Percentiles rank a stretch among this genome's conserved stretches.
Conservation (phyloP, 2,329 filamentous ascomycete genomes). For the Volutella citrinella region DNA sequence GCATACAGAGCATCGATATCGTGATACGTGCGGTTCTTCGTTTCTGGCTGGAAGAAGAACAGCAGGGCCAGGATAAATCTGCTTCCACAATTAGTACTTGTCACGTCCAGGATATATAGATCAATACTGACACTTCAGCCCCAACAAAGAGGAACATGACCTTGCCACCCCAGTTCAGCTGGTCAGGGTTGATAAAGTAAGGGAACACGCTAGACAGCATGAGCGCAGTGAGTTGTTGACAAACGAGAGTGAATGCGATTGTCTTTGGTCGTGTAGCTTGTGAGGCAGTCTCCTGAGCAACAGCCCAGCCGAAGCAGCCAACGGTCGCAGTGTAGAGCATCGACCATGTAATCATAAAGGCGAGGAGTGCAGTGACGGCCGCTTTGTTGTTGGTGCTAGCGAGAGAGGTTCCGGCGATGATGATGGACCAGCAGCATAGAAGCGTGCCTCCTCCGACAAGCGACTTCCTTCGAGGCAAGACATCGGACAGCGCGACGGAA, state of each 20-base stretch:
- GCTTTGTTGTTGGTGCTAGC: slow-evolving; percentile 17
- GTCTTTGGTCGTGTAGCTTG: slow-evolving; percentile 28
- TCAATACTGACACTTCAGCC: no score
- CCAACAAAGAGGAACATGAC: slow-evolving; percentile 36
- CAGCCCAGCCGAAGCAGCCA: slow-evolving; percentile 28
- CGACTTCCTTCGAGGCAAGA: slow-evolving; percentile 24
- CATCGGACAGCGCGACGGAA: slow-evolving; percentile 21
- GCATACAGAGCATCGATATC: slow-evolving; percentile 31
- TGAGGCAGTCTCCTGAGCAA: slow-evolving; percentile 26
- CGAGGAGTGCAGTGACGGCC: slow-evolving; percentile 24
- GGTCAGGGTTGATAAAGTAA: slow-evolving; percentile 36
- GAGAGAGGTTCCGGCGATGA: slow-evolving; percentile 23
- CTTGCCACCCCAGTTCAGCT: slow-evolving; percentile 36
- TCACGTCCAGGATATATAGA: no score
- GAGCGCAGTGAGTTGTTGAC: slow-evolving; percentile 32
- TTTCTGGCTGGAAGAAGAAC: slow-evolving; percentile 35
- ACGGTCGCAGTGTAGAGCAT: slow-evolving; percentile 28
- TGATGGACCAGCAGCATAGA: slow-evolving; percentile 24
- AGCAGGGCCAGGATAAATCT: slow-evolving; percentile 27
- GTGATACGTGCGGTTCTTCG: slow-evolving; percentile 34
- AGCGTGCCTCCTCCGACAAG: slow-evolving; percentile 24
- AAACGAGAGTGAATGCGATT: slow-evolving; percentile 26
- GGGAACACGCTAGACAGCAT: slow-evolving; percentile 35
- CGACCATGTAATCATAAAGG: slow-evolving; percentile 29
- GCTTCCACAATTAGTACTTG: no score